Base-by-base conservation (phyloP, 805 yeast genomes). In the Starmerella tilneyi region DNA sequence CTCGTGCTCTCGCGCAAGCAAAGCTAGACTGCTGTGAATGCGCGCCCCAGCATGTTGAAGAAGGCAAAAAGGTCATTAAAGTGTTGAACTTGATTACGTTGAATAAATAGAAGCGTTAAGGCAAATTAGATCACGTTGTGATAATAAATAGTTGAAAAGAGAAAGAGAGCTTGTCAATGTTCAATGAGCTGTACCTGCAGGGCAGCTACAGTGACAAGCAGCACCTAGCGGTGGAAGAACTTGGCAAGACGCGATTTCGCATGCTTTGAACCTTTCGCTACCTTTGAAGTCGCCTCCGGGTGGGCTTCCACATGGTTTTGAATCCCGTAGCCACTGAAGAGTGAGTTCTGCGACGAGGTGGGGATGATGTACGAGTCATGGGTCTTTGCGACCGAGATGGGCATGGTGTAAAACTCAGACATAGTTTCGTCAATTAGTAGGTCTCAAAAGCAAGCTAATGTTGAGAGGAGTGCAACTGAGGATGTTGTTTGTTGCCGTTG, bases 401-500 rank as follows among this genome's bases (percentile, higher is more conserved):
- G 54, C 41, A 51, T 29, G 33, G 54, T 49, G 54, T 51, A 51
- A 47, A 51, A 51, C 27, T 51, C 54, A 37, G 54, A 51, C 54
- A 51, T 51, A 24, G 8, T 11, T n/a, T n/a, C n/a, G n/a, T n/a
- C n/a, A n/a, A n/a, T n/a, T n/a, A n/a, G n/a, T n/a, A n/a, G n/a
- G n/a, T n/a, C n/a, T n/a, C n/a, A n/a, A n/a, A n/a, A n/a, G n/a
- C n/a, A n/a, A n/a, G n/a, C n/a, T n/a, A n/a, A n/a, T 29, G 41
- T 39, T 20, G 22, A 11, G 9, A 17, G 20, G 17, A n/a, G 28
- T 22, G 19, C 4, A 5, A 1, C 2, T 20, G 17, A 35, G 5
- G 26, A 17, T 20, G 15, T 22, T 22, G 21, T 30, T 15, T 20
- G 26, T 16, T 4, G 9, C 29, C 40, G 20, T 13, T 13, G 23